A percentile compares a stretch with the other conserved stretches of the same genome.
Conservation (phyloP, 768 basidiomycete genomes). For the Leccinum fibrillosum region DNA sequence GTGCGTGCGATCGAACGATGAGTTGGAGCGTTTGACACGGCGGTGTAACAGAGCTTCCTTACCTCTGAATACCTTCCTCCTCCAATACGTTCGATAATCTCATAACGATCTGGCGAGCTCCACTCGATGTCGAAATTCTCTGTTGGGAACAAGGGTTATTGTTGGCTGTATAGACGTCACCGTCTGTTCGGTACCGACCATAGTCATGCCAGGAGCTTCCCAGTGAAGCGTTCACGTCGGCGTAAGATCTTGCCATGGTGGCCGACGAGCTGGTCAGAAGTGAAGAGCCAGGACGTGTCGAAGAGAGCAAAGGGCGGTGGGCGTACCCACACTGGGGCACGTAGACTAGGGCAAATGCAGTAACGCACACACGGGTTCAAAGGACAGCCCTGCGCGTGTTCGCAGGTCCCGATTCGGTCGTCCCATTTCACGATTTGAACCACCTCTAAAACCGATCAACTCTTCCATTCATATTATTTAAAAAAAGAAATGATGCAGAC, state of each 20-base stretch:
- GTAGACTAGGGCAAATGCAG: slow-evolving; percentile 19
- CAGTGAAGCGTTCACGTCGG: slow-evolving; percentile 55
- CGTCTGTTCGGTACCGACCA: slow-evolving; percentile 34
- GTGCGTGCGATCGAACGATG: background rate
- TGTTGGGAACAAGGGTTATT: slow-evolving; percentile 16
- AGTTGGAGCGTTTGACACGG: background rate
- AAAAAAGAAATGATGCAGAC: slow-evolving; percentile 12
- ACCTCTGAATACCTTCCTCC: slow-evolving; percentile 69
- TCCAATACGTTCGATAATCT: slow-evolving; percentile 60
- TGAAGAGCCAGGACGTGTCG: slow-evolving; percentile 18
- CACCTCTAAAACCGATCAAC: background rate
- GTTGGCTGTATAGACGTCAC: background rate
- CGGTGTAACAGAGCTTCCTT: background rate
- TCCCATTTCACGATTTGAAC: background rate
- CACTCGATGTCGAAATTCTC: slow-evolving; percentile 61
- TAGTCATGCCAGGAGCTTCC: slow-evolving; percentile 64
- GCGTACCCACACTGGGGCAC: slow-evolving; percentile 25
- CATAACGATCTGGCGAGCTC: slow-evolving; percentile 66
- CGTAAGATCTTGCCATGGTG: slow-evolving; percentile 49
- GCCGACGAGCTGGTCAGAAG: slow-evolving; percentile 10
- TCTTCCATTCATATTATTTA: background rate
- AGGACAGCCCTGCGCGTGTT: slow-evolving; percentile 21
- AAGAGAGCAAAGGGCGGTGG: slow-evolving; percentile 13
- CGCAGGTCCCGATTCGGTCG: slow-evolving; percentile 5
- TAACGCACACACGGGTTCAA: background rate